Conservation (phyloP, 2,329 filamentous ascomycete species). For the Elsinoe australis region DNA sequence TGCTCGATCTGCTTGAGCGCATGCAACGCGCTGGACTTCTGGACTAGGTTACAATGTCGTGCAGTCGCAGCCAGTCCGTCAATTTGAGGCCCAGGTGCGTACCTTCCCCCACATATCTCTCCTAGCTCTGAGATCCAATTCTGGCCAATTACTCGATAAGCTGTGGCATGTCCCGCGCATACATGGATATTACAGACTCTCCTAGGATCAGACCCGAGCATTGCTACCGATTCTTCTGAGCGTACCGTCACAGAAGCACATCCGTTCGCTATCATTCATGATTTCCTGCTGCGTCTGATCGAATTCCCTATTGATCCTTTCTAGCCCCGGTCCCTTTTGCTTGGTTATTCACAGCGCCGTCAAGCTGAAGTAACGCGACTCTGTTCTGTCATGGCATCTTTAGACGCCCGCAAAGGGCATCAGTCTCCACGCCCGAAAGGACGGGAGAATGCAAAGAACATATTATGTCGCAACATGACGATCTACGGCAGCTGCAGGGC, state of each 20-base stretch:
- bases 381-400: slow-evolving; percentile 2
- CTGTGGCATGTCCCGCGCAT: neutral
- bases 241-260: too few relatives aligned
- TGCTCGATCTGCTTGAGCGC: neutral
- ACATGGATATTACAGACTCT: too few relatives aligned
- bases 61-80: slow-evolving; percentile 1
- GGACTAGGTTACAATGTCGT: slow-evolving; percentile 13
- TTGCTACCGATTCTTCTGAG: too few relatives aligned
- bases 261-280: too few relatives aligned
- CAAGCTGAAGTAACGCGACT: slow-evolving; percentile 12
- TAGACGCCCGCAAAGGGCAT: slow-evolving; percentile 35
- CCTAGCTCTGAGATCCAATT: neutral
- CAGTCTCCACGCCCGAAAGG: slow-evolving; percentile 39
- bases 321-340: slow-evolving; percentile 2
- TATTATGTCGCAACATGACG: slow-evolving; percentile 81
- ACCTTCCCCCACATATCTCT: neutral
- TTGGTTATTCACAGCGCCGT: neutral
- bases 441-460: slow-evolving; percentile 65
- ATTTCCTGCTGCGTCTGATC: too few relatives aligned
- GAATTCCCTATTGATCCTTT: neutral
- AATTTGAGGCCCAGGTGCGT: slow-evolving; percentile 9
- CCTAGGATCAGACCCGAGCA: too few relatives aligned
- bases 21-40: neutral
- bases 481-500: slow-evolving; percentile 92
- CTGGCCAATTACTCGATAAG: neutral